Base-by-base conservation (phyloP, 179 eudicot species). In the Nepenthes alata region DNA sequence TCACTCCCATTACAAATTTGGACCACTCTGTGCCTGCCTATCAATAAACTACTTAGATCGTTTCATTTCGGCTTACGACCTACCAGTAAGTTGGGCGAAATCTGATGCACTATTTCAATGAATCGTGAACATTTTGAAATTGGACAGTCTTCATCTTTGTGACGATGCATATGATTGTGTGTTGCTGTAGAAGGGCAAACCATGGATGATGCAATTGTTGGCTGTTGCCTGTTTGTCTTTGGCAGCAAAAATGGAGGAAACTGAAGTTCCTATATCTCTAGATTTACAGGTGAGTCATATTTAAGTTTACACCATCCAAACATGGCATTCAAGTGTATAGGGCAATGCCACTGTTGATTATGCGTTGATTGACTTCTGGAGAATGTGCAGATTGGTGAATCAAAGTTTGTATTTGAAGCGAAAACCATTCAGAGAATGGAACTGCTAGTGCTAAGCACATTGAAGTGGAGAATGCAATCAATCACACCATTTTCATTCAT, bases 201-300 rank as follows among this genome's bases (percentile, higher is more conserved):
- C 74, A 45, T 80, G 84, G 87, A 82, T 63, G 75, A 72, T 80
- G 76, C 84, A 80, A 47, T 50, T 82, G 72, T 44, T 77, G 68
- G 78, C 82, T 63, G 82, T 82, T 35, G 77, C 80, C 16, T 82
- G 87, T 67, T 62, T 82, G 59, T 74, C 77, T 47, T 58, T 82
- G 52, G 87, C 84, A 50, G 76, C 82, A 57, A 82, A 82, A 59
- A 67, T 77, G 73, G 87, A 77, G 59, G 87, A 82, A 71, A 72
- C 78, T 53, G 72, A 67, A 11, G 72, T 72, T 53, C 87, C 87
- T 55, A 45, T 59, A 10, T 53, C 55, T 37, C 61, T 82, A 41
- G 78, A 80, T 74, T 75, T 82, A 25, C 87, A 80, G 78, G 84
- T 79, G 41, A 47, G 53, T 49, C 16, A 38, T 41, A 4, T 50